phyloP scores from a whole-genome alignment of 768 basidiomycete genomes.

The Chalciporus pseudorubinellus region DNA sequence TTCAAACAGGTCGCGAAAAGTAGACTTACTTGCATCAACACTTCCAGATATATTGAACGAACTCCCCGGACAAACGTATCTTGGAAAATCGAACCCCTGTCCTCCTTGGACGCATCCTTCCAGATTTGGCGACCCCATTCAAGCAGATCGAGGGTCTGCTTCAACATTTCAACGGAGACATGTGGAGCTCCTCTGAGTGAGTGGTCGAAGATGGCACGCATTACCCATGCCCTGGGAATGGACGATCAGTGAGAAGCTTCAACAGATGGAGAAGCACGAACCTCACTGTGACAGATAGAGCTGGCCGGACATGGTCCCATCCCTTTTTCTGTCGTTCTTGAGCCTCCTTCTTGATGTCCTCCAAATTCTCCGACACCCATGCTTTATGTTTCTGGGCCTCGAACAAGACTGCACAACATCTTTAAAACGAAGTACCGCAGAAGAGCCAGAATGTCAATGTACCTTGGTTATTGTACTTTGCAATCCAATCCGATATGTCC shows the following conservation, averaged over 20 bases:
- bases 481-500: background rate
- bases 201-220: conserved; percentile 11
- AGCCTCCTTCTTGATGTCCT: conserved; percentile 22
- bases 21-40: conserved; percentile 3
- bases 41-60: conserved; percentile 9
- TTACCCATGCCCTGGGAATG: conserved; percentile 17
- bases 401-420: conserved; percentile 15
- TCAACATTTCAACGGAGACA: conserved; percentile 2
- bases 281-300: conserved; percentile 40
- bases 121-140: conserved; percentile 14
- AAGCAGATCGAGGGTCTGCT: conserved; percentile 13
- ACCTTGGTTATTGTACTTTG: background rate
- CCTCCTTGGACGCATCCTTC: conserved; percentile 2
- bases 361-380: conserved; percentile 14
- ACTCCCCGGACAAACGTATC: conserved; percentile 19
- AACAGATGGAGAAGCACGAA: conserved; percentile 9
- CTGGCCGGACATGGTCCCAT: conserved; percentile 32
- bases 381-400: conserved; percentile 17
- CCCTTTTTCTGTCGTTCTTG: conserved; percentile 19
- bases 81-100: conserved; percentile 19
- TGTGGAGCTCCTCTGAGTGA: background rate
- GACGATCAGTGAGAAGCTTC: background rate
- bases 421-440: background rate
- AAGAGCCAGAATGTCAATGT: background rate
- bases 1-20: background rate